A percentile compares a stretch with the other conserved stretches of the same genome.
Conservation (phyloP, 208 protist species). For the Herpetomonas samuelpessoai region DNA sequence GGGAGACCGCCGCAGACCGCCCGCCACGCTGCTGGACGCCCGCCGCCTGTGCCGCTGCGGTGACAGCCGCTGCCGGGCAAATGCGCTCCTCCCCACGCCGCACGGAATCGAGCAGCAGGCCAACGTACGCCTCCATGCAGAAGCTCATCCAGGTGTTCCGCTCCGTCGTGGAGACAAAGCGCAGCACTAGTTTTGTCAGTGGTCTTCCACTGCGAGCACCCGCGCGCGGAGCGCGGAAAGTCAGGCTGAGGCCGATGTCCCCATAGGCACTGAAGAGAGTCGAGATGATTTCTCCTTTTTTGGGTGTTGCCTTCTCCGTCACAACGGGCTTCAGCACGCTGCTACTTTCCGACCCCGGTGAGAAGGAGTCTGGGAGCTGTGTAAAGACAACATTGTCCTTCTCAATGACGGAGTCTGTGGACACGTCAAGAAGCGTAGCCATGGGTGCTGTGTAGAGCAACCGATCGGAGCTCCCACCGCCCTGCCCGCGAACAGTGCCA, state of each 20-base stretch:
- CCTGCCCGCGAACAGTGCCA: neutral
- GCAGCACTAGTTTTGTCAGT: slow-evolving; percentile 27
- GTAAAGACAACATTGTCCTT: slow-evolving; percentile 47
- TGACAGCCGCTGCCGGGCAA: neutral
- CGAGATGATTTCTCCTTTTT: slow-evolving; percentile 39
- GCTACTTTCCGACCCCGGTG: slow-evolving; percentile 3
- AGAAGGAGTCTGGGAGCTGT: slow-evolving; percentile 20
- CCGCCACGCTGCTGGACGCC: neutral
- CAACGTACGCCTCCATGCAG: slow-evolving; percentile 38
- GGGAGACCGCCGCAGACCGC: neutral
- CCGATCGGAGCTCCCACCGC: neutral
- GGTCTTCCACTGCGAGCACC: slow-evolving; percentile 3
- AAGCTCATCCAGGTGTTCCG: slow-evolving; percentile 45
- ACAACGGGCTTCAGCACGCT: slow-evolving; percentile 1
- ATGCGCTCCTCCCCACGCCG: slow-evolving; percentile 25
- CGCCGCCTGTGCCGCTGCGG: slow-evolving; percentile 7
- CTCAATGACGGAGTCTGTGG: slow-evolving; percentile 38
- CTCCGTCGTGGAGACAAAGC: slow-evolving; percentile 43
- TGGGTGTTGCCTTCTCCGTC: slow-evolving; percentile 3
- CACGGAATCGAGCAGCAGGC: slow-evolving; percentile 51
- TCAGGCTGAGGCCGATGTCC: slow-evolving; percentile 44
- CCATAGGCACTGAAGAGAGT: slow-evolving; percentile 40
- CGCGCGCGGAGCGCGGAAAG: slow-evolving; percentile 26
- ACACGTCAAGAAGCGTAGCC: slow-evolving; percentile 38
- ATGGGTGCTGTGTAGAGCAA: slow-evolving; percentile 28